Base-by-base conservation (phyloP, 2,329 filamentous ascomycete species). In the Cladophialophora yegresii region DNA sequence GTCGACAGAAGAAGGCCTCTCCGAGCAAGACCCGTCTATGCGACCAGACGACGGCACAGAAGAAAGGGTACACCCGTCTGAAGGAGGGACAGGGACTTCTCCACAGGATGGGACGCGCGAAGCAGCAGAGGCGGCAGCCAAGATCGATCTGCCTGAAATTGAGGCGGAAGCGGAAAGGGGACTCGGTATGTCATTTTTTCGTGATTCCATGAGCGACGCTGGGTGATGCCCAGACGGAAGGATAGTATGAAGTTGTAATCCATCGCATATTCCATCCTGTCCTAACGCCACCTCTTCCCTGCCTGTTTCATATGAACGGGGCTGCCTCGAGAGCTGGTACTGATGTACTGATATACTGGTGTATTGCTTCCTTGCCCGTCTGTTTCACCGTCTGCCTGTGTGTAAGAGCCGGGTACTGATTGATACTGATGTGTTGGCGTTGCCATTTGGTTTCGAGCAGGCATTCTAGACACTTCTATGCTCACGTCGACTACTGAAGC, bases 141-240 rank as follows among this genome's bases (percentile, higher is more conserved):
- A n/a, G 49, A 8, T 64, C 13, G 61, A 63, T 40, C 53, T 67
- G 36, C 64, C 66, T 4, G 5, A 89, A 85, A 72, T 98, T 97
- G 16, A 92, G 89, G 72, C 92, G 96, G 20, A 91, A 93, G 67
- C 85, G 85, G 30, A 97, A 95, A 45, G 98, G 85, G 36, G 61
- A 51, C 54, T 61, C 32, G 68, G 68, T 70, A 70, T 62, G 68
- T 69, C 61, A 47, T 67, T 69, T 62, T 61, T 61, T 54, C 33
- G 63, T 58, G 59, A 62, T 57, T 59, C 57, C 28, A 30, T 59
- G 28, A 59, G 57, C 36, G 57, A 59, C 22, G 8, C 57, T 9
- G 57, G 57, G 36, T 64, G 56, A 61, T 61, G 51, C 30, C 62
- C 23, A 60, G 53, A 20, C 30, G 30, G 32, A 47, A 51, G 36